Conservation (phyloP, 768 basidiomycete genomes). For the Boletus subcaerulescens region DNA sequence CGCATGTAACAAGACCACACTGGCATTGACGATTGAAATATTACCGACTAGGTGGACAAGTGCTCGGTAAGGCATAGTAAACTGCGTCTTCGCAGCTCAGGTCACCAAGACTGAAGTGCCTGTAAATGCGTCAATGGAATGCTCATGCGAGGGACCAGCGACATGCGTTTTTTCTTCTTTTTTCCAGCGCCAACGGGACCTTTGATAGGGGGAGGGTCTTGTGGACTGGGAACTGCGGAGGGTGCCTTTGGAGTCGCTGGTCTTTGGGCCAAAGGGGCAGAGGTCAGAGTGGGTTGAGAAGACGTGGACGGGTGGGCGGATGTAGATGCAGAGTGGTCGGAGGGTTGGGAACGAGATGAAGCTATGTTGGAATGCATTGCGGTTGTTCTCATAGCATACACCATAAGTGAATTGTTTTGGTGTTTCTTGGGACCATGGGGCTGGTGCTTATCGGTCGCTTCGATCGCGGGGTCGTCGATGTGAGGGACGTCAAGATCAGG, state of each 20-base stretch:
- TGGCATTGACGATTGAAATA: not conserved
- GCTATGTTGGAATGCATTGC: constrained; percentile 63
- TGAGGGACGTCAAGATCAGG: constrained; percentile 26
- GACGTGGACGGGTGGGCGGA: constrained; percentile 25
- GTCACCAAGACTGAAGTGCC: constrained; percentile 25
- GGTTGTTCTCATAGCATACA: constrained; percentile 79
- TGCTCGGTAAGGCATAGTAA: not conserved
- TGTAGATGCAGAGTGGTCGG: constrained; percentile 27
- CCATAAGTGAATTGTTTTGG: constrained; percentile 65
- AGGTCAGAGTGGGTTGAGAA: constrained; percentile 28
- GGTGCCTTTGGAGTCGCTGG: constrained; percentile 32
- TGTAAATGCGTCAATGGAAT: constrained; percentile 9
- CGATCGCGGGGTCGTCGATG: constrained; percentile 19
- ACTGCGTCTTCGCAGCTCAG: constrained; percentile 10
- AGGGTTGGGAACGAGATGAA: constrained; percentile 38
- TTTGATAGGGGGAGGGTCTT: constrained; percentile 45
- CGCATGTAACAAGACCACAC: not conserved
- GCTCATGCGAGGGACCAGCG: not conserved
- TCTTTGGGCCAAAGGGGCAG: constrained; percentile 34
- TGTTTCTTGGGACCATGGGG: constrained; percentile 46
- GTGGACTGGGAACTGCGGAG: constrained; percentile 37
- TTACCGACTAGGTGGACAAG: not conserved
- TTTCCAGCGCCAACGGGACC: constrained; percentile 52
- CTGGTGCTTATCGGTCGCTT: constrained; percentile 22
- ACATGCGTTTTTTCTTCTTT: constrained; percentile 76